Conservation (phyloP, 2,329 filamentous ascomycete genomes). For the Helminthosporium solani region DNA sequence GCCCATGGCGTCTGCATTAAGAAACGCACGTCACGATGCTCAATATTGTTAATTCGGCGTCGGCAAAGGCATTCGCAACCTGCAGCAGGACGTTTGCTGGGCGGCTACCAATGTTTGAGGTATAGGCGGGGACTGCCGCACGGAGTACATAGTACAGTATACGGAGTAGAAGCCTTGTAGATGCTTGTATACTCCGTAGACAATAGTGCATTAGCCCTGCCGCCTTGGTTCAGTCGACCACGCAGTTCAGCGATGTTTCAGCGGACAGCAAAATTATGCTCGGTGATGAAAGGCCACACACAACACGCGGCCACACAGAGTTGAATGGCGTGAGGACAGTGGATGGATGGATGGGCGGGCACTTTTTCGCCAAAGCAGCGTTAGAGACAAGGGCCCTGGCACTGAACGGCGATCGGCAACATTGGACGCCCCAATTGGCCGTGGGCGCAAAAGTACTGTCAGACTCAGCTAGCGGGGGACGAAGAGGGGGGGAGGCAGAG, state of each 20-base stretch:
- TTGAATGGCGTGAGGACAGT: too few relatives aligned
- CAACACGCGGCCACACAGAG: too few relatives aligned
- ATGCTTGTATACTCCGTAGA: too few relatives aligned
- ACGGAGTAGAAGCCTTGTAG: too few relatives aligned
- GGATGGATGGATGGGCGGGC: conserved; percentile 3
- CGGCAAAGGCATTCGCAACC: conserved; percentile 17
- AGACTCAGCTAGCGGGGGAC: conserved; percentile 13
- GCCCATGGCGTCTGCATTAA: conserved; percentile 18
- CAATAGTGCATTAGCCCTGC: too few relatives aligned
- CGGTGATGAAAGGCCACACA: conserved; percentile 1
- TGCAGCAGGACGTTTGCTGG: neutral
- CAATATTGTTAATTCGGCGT: too few relatives aligned
- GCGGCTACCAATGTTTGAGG: neutral
- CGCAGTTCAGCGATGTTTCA: conserved; percentile 1
- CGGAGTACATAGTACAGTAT: conserved; percentile 11
- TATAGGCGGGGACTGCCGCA: conserved; percentile 17
- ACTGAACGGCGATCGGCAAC: neutral
- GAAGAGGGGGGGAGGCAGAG: too few relatives aligned
- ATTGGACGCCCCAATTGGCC: conserved; percentile 1
- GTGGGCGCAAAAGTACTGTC: neutral
- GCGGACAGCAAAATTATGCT: neutral
- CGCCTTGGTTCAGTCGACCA: neutral
- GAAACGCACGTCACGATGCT: conserved; percentile 22
- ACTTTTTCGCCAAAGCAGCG: neutral
- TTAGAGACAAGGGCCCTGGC: neutral